Percentiles rank a stretch among this genome's conserved stretches.
Evolutionary conservation across 768 basidiomycete genomes (phyloP).

Genomic region (Kockovaella imperatae): DNA sequence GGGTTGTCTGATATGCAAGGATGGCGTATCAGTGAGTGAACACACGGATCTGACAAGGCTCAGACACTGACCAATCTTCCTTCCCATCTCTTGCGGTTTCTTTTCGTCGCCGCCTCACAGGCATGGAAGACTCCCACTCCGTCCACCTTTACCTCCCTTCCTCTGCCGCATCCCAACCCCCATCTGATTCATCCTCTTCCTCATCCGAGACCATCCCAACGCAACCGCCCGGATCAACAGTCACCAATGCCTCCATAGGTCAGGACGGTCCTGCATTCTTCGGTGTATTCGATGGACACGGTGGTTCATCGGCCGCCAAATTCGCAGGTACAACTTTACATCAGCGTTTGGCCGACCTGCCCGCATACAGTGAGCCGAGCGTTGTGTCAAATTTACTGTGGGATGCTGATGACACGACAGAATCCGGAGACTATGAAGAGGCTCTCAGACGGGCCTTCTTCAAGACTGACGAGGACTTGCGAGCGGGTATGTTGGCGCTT

Average conservation of each 20-base stretch:
- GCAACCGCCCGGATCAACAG: constrained; percentile 40
- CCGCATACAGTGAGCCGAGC: constrained; percentile 42
- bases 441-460: constrained; percentile 85
- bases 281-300: constrained; percentile 97
- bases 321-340: constrained; percentile 43
- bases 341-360: constrained; percentile 30
- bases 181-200: no score
- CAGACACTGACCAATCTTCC: neutral
- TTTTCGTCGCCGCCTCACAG: constrained; percentile 47
- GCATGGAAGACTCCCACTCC: constrained; percentile 95
- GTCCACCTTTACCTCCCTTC: constrained; percentile 57
- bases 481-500: constrained; percentile 60
- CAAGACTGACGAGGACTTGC: constrained; percentile 87
- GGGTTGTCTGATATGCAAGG: constrained; percentile 96
- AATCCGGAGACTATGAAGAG: constrained; percentile 56
- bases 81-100: neutral
- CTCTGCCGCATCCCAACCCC: constrained; percentile 1
- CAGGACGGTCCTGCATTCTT: constrained; percentile 61
- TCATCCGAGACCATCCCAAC: constrained; percentile 22
- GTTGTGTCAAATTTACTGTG: neutral
- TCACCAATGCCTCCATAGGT: constrained; percentile 47
- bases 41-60: neutral
- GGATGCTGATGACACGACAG: constrained; percentile 11
- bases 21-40: constrained; percentile 86
- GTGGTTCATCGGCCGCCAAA: constrained; percentile 56